A percentile compares a stretch with the other conserved stretches of the same genome.
Conservation (phyloP, 169 alveolate genomes). For the Plasmodium knowlesi region DNA sequence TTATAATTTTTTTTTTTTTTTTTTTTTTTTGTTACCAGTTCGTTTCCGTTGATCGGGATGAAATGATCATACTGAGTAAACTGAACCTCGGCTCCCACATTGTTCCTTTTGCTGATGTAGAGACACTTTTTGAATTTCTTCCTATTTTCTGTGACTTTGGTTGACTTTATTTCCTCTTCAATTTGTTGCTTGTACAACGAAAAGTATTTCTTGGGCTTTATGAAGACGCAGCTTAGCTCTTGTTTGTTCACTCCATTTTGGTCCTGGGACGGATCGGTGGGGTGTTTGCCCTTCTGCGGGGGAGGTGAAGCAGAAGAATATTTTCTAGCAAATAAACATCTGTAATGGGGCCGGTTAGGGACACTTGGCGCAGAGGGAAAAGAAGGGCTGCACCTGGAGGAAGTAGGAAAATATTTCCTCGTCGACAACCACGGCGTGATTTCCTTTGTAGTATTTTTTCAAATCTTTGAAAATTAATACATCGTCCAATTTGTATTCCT, state of each 20-base stretch:
- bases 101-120: slow-evolving; percentile 38
- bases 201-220: slow-evolving; percentile 31
- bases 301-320: neutral
- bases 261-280: neutral
- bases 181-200: slow-evolving; percentile 48
- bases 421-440: slow-evolving; percentile 23
- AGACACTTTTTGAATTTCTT: slow-evolving; percentile 55
- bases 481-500: slow-evolving; percentile 59
- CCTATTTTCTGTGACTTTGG: slow-evolving; percentile 26
- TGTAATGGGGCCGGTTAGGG: neutral
- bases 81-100: neutral
- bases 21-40: neutral
- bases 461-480: slow-evolving; percentile 37
- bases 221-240: slow-evolving; percentile 51
- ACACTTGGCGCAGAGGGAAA: neutral
- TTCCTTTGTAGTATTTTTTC: slow-evolving; percentile 28
- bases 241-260: neutral
- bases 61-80: slow-evolving; percentile 15
- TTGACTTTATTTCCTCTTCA: slow-evolving; percentile 39
- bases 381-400: slow-evolving; percentile 8
- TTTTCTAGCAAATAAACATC: neutral
- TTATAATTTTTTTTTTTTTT: neutral
- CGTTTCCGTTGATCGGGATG: slow-evolving; percentile 1
- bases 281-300: slow-evolving; percentile 27
- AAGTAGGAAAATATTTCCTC: slow-evolving; percentile 25